phyloP scores from a whole-genome alignment of 306 rosid species.

The Acmispon strigosus region DNA sequence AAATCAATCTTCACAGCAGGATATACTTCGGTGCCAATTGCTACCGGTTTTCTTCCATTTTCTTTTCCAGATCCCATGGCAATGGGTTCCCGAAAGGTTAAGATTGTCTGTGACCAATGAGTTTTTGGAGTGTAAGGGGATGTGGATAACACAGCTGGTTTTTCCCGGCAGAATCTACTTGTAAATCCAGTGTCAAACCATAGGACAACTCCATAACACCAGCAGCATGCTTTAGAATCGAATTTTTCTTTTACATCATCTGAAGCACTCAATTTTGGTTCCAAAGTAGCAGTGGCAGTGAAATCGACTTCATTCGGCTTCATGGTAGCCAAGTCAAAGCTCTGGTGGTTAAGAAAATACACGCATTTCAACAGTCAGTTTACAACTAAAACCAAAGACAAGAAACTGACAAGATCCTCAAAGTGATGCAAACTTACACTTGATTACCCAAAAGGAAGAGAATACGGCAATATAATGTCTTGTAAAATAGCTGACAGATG shows the following conservation, averaged over 20 bases:
- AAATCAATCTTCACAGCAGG: conserved; percentile 62
- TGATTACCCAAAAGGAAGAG: background rate
- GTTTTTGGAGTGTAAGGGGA: conserved; percentile 68
- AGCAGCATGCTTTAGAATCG: conserved; percentile 35
- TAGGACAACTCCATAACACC: conserved; percentile 72
- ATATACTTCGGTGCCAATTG: conserved; percentile 47
- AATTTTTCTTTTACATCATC: conserved; percentile 1
- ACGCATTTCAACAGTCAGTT: background rate
- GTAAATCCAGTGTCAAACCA: conserved; percentile 96
- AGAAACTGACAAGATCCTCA: background rate
- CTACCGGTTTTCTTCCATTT: conserved; percentile 20
- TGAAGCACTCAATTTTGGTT: conserved; percentile 33
- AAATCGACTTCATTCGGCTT: conserved; percentile 71
- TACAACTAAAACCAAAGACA: background rate
- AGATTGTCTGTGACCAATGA: conserved; percentile 86
- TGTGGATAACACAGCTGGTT: conserved; percentile 64
- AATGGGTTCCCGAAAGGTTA: conserved; percentile 79
- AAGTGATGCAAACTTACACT: background rate
- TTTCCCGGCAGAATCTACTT: conserved; percentile 76
- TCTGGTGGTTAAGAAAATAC: conserved; percentile 25
- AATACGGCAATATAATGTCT: background rate
- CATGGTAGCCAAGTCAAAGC: conserved; percentile 88
- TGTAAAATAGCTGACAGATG: background rate
- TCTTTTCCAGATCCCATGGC: conserved; percentile 39
- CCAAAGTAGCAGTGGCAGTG: conserved; percentile 67